Base-by-base conservation (phyloP, 495 filamentous ascomycete genomes). In the Thermochaetoides thermophila region DNA sequence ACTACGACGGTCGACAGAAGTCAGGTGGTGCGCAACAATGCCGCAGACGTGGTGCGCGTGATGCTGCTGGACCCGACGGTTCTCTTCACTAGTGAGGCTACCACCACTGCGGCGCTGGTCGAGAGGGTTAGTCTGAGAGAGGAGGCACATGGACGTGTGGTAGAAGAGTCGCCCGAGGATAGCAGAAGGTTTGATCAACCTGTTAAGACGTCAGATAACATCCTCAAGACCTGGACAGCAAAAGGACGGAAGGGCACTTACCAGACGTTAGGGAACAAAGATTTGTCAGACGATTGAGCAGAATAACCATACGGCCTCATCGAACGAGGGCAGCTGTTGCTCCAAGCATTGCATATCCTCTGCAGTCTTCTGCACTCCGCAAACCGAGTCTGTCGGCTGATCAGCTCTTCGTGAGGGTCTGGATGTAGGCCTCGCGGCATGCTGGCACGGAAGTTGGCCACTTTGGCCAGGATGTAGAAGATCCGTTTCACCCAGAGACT, bases 401-500 rank as follows among this genome's bases (percentile, higher is more conserved):
- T 59, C 24, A 81, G 70, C 45, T 78, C 69, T 23, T 73, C 63
- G 32, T 70, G 61, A 5, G 67, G 69, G 17, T 66, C 69, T 1
- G 66, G 45, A 18, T 75, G 73, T 25, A 73, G 68, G 27, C 71
- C 67, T 15, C 64, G 63, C 3, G 76, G 71, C 5, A 73, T 69
- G 19, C 69, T 69, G 14, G 78, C 74, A 18, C 78, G 74, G 49
- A 94, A 87, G 47, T 86, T 87, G 33, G 73, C 67, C 21, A 94
- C 70, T 49, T 94, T 95, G 25, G 81, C 86, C 27, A 92, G 68
- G 39, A 94, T 78, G 51, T 85, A 96, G 20, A 94, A 64, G 33
- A 95, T 89, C 17, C 81, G 73, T 49, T 94, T 75, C 5, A 79
- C 76, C 89, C 89, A 97, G n/a, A 80, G 45, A 38, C 94, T 84